These are phyloP conservation scores for Chamaecrista fasciculata DNA, from an alignment of 306 rosid species.

Conservation along the genomic window DNA sequence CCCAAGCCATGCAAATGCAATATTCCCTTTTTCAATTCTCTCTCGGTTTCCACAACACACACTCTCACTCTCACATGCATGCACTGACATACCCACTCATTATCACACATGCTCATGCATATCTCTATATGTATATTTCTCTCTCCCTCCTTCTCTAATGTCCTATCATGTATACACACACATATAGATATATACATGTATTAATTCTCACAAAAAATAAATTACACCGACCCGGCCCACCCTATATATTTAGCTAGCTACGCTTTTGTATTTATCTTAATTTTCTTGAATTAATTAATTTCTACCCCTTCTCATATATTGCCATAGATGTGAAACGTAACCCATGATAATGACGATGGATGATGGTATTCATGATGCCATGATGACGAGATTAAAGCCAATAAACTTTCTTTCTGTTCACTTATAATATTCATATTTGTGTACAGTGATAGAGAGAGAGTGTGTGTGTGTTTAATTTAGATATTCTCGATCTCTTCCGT, in stretches of 20 bases:
- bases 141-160: not conserved
- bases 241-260: no score
- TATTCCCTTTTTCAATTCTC: conserved; percentile 29
- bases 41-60: conserved; percentile 41
- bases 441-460: not conserved
- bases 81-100: conserved; percentile 82
- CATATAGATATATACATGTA: no score
- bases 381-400: conserved; percentile 58
- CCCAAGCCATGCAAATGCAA: conserved; percentile 55
- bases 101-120: conserved; percentile 84
- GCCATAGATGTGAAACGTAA: not conserved
- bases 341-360: conserved; percentile 37
- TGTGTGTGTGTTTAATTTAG: not conserved
- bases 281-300: no score
- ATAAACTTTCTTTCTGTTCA: not conserved
- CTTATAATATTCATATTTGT: not conserved
- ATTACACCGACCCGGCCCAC: no score
- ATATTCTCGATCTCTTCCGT: conserved; percentile 29
- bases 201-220: no score
- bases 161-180: not conserved
- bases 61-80: conserved; percentile 81
- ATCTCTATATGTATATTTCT: conserved; percentile 54
- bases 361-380: conserved; percentile 72
- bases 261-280: no score
- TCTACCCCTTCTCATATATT: no score